phyloP scores from a whole-genome alignment of 805 yeast genomes.

The Barnettozyma pratensis region DNA sequence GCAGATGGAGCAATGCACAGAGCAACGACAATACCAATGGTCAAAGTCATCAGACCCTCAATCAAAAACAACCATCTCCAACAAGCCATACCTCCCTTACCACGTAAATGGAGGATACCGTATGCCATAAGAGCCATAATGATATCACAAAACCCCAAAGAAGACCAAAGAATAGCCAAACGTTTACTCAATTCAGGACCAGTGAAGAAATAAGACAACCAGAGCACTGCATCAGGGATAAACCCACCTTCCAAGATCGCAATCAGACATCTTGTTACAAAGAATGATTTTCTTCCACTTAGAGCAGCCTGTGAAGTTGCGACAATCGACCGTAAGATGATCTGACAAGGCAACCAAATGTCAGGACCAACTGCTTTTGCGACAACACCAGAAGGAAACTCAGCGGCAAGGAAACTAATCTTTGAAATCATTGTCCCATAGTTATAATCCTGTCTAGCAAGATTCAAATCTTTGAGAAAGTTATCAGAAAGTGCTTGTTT shows the following conservation, averaged over 20 bases:
- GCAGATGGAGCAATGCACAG: slow-evolving; percentile 54
- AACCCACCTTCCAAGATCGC: slow-evolving; percentile 63
- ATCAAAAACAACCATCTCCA: slow-evolving; percentile 68
- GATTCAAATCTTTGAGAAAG: slow-evolving; percentile 42
- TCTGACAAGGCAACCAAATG: slow-evolving; percentile 54
- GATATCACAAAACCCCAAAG: slow-evolving; percentile 44
- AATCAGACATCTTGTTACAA: slow-evolving; percentile 41
- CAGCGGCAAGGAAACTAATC: slow-evolving; percentile 47
- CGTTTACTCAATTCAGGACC: slow-evolving; percentile 52
- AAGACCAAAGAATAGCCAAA: slow-evolving; percentile 55
- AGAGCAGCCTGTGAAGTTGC: slow-evolving; percentile 46
- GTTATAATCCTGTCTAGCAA: slow-evolving; percentile 54
- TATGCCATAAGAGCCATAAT: slow-evolving; percentile 44
- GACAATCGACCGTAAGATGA: slow-evolving; percentile 52
- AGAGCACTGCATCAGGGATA: slow-evolving; percentile 56
- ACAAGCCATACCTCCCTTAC: slow-evolving; percentile 39
- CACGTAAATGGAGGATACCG: slow-evolving; percentile 50
- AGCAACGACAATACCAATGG: slow-evolving; percentile 43
- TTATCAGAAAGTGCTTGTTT: slow-evolving; percentile 55
- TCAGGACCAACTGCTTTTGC: slow-evolving; percentile 60
- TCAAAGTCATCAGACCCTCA: slow-evolving; percentile 56
- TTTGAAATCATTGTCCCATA: slow-evolving; percentile 44
- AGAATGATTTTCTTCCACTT: slow-evolving; percentile 36
- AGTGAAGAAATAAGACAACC: slow-evolving; percentile 66
- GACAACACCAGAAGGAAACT: slow-evolving; percentile 53